Evolutionary conservation across 108 stramenopile genomes (phyloP).

Genomic region (Pseudonitzschia delicatissima): DNA sequence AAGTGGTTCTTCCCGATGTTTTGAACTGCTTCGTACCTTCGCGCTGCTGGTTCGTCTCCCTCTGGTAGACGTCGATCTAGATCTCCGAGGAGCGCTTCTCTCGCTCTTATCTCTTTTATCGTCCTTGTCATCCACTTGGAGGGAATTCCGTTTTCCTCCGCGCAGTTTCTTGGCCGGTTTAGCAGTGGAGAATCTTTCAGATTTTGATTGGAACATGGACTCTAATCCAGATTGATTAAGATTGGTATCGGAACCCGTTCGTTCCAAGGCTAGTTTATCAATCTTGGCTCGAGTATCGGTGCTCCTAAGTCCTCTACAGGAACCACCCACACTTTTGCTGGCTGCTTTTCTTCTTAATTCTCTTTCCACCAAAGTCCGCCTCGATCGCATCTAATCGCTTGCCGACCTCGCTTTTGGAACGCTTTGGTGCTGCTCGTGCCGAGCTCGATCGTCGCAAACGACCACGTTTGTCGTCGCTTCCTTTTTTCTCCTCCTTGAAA

Average conservation of each 20-base stretch:
- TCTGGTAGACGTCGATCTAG: slow-evolving; percentile 5
- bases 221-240: background rate
- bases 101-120: background rate
- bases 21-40: background rate
- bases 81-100: background rate
- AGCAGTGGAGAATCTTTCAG: background rate
- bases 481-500: background rate
- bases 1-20: background rate
- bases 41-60: background rate
- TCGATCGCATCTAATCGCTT: background rate
- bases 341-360: background rate
- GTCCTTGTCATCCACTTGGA: background rate
- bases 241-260: slow-evolving; percentile 1
- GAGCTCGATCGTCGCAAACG: slow-evolving; percentile 4
- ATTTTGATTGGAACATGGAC: background rate
- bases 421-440: background rate
- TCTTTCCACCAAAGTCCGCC: background rate
- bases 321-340: slow-evolving; percentile 6
- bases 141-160: background rate
- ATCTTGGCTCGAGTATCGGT: background rate
- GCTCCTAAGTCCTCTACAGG: slow-evolving; percentile 1
- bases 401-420: slow-evolving; percentile 7
- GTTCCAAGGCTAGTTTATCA: slow-evolving; percentile 8
- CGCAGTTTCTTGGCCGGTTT: background rate
- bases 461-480: background rate